Evolutionary conservation across 108 stramenopile species (phyloP).

Genomic region (Skeletonema costatum): DNA sequence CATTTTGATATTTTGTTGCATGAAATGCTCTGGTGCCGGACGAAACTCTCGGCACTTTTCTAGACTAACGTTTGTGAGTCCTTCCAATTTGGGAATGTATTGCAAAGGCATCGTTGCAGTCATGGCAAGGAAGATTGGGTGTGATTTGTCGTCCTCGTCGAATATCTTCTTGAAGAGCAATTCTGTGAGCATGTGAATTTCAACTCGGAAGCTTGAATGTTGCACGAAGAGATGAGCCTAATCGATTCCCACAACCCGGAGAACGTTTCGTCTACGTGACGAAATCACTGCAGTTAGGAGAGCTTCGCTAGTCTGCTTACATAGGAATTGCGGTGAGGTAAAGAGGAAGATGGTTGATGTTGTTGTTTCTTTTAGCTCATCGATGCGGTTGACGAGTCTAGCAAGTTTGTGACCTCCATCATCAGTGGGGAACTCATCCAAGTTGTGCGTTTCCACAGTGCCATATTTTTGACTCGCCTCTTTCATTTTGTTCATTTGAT

Average conservation of each 20-base stretch:
- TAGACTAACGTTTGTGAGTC: neutral
- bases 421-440: neutral
- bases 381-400: neutral
- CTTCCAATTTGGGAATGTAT: neutral
- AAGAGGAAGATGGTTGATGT: neutral
- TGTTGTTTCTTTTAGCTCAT: no score
- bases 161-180: neutral
- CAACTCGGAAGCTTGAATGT: neutral
- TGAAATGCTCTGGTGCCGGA: neutral
- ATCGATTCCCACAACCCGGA: neutral
- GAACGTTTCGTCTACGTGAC: neutral
- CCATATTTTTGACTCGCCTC: neutral
- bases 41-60: neutral
- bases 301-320: neutral
- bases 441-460: neutral
- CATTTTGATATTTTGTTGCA: neutral
- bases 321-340: neutral
- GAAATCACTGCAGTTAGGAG: neutral
- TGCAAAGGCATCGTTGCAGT: neutral
- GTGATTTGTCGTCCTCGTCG: neutral
- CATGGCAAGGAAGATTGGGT: neutral
- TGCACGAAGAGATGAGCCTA: no score
- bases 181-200: neutral
- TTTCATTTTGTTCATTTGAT: neutral
- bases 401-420: neutral